Evolutionary conservation across 352 stramenopile species (phyloP), one percentile per base, ranked within the genome.

Genomic region (Pythium sukuiense): DNA sequence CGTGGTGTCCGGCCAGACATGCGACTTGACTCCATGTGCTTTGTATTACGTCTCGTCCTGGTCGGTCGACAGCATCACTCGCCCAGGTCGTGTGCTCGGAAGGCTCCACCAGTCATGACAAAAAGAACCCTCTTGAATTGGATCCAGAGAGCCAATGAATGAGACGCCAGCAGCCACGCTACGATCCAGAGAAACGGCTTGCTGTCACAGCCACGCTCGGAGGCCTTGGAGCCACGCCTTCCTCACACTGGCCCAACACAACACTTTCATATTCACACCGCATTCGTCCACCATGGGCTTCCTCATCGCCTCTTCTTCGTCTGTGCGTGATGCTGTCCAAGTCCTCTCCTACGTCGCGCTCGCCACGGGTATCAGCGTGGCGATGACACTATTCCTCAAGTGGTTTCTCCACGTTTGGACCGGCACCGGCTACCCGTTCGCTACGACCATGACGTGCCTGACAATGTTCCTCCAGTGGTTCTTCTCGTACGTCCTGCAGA

Each of bases 351-450:
- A 78, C 57, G 70, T 92, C 18, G 76, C 89, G 53, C 73, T 87
- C n/a, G 88, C 81, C 79, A 90, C 89, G 55, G 77, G 74, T 26
- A 83, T 91, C 39, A 90, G 82, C 62, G 88, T 91, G 63, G 76
- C 79, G 49, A 91, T 90, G 82, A 93, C 85, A 70, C 76, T 91
- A 27, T 90, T 90, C 52, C 88, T 90, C 75, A 91, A 90, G 65
- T 90, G 82, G 82, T 91, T 93, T 48, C 58, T 93, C 43, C 79
- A 80, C 32, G 77, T 86, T 13, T 93, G 79, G 79, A 70, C 69
- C n/a, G 73, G 76, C 56, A 72, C 73, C 20, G 84, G 84, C 16
- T 91, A 84, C 61, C 82, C 82, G 43, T 91, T 90, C 64, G 76
- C 80, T 5, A 89, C 83, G 13, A 88, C 82, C 27, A 90, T 93